phyloP scores from a whole-genome alignment of 257 asterid species.

The Solanum pennellii region DNA sequence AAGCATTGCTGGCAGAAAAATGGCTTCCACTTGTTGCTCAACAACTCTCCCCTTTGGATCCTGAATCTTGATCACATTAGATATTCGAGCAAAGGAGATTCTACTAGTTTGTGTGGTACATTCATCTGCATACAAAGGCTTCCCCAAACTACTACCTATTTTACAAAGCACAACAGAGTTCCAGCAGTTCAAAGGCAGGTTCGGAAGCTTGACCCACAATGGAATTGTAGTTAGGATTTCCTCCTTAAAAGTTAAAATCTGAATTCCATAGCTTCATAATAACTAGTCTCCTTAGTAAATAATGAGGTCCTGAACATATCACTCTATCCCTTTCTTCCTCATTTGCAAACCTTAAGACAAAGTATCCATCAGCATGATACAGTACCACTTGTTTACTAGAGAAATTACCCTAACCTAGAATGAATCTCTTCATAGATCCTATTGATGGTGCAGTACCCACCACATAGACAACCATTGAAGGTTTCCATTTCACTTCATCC shows the following conservation, averaged over 20 bases:
- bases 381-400: too few relatives aligned
- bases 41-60: background rate
- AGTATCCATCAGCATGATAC: too few relatives aligned
- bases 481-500: too few relatives aligned
- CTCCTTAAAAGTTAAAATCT: background rate
- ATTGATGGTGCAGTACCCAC: too few relatives aligned
- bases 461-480: too few relatives aligned
- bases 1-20: background rate
- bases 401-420: too few relatives aligned
- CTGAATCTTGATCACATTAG: background rate
- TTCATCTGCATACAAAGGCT: background rate
- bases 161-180: background rate
- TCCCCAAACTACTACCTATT: background rate
- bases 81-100: background rate
- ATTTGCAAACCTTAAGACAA: too few relatives aligned
- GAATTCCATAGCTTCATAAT: background rate
- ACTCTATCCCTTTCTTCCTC: too few relatives aligned
- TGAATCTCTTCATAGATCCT: too few relatives aligned
- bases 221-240: background rate
- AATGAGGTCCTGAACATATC: too few relatives aligned
- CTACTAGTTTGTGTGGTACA: background rate
- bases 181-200: background rate
- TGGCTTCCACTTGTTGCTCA: background rate
- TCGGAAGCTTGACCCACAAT: background rate
- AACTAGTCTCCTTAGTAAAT: too few relatives aligned